Percentiles rank a stretch among this genome's conserved stretches.
phyloP scores from a whole-genome alignment of 1,284 basidiomycete genomes.

The Apiotrichum montevideense region DNA sequence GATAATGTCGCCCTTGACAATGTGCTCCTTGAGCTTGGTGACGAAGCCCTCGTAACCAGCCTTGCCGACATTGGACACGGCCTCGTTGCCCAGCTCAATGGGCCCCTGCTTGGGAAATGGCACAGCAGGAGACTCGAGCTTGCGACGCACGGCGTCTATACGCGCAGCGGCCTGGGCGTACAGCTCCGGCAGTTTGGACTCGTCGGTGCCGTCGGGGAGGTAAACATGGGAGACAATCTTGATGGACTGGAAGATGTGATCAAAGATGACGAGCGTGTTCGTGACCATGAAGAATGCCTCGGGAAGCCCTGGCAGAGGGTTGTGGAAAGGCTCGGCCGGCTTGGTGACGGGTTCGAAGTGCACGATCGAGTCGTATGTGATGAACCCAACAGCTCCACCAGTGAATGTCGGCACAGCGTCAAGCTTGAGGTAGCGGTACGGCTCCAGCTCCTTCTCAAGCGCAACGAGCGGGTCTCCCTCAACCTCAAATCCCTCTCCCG shows the following conservation, averaged over 20 bases:
- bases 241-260: conserved; percentile 91
- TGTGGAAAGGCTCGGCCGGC: conserved; percentile 55
- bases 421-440: conserved; percentile 84
- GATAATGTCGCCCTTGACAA: conserved; percentile 94
- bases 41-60: conserved; percentile 90
- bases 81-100: conserved; percentile 56
- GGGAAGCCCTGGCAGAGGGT: conserved; percentile 75
- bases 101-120: conserved; percentile 54
- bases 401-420: conserved; percentile 92
- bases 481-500: conserved; percentile 74
- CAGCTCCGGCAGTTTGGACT: conserved; percentile 61
- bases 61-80: conserved; percentile 87
- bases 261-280: conserved; percentile 90
- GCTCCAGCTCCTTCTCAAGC: conserved; percentile 77
- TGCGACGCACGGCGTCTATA: conserved; percentile 65
- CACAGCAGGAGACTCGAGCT: conserved; percentile 56
- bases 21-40: conserved; percentile 85
- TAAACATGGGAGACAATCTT: conserved; percentile 95
- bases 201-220: conserved; percentile 54
- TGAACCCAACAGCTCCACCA: conserved; percentile 93
- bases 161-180: conserved; percentile 77
- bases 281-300: conserved; percentile 96
- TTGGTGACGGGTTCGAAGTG: conserved; percentile 93
- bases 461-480: conserved; percentile 80
- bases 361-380: conserved; percentile 91